Evolutionary conservation across 306 rosid species (phyloP).

Genomic region (Vigna reflexopilosa): DNA sequence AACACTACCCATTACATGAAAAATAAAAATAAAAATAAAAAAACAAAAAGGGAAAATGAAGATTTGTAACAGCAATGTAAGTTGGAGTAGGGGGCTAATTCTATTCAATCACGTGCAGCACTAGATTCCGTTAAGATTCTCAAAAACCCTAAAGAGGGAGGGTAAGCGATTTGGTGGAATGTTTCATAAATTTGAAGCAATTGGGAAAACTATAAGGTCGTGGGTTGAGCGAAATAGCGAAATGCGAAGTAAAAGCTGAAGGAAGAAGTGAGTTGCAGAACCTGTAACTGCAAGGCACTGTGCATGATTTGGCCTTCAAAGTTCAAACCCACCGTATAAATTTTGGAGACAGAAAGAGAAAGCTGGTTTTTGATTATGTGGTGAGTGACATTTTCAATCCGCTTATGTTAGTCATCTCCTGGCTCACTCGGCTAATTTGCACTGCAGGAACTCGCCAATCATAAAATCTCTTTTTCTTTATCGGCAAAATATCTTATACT

Average conservation of each 20-base stretch:
- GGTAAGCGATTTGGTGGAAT: constrained; percentile 42
- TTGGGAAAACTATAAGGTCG: constrained; percentile 30
- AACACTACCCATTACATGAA: constrained; percentile 74
- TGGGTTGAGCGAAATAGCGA: constrained; percentile 35
- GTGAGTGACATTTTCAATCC: constrained; percentile 29
- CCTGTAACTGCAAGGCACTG: constrained; percentile 55
- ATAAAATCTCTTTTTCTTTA: background rate
- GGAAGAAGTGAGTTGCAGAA: constrained; percentile 47
- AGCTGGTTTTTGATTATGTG: constrained; percentile 43
- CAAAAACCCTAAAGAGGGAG: constrained; percentile 70
- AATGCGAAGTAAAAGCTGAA: constrained; percentile 48
- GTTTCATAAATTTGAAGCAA: constrained; percentile 40
- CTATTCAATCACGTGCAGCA: constrained; percentile 46
- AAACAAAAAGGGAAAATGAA: constrained; percentile 24
- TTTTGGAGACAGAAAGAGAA: constrained; percentile 38
- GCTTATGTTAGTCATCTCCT: constrained; percentile 34
- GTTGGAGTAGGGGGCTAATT: constrained; percentile 42
- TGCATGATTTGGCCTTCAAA: constrained; percentile 59
- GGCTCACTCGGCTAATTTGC: constrained; percentile 37
- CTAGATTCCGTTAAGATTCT: constrained; percentile 28
- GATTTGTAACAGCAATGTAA: constrained; percentile 49
- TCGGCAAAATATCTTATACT: background rate
- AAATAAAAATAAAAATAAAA: background rate
- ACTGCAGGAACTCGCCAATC: background rate
- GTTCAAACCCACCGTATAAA: constrained; percentile 51